A percentile compares a stretch with the other conserved stretches of the same genome.
Conservation (phyloP, 2,329 filamentous ascomycete species). For the Monosporascus sp. region DNA sequence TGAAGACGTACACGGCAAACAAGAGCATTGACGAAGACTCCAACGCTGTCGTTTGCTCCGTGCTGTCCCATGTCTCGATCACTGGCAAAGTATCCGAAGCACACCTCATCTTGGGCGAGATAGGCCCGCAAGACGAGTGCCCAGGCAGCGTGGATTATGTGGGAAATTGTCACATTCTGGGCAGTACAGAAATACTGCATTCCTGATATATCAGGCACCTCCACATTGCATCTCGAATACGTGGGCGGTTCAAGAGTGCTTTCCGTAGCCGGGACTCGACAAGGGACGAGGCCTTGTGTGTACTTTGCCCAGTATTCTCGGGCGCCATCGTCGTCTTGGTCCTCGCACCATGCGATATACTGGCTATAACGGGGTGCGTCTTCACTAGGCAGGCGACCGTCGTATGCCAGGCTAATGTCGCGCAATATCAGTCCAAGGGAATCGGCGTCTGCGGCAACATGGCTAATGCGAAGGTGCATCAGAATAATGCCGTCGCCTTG, state of each 20-base stretch:
- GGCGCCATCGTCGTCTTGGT: neutral
- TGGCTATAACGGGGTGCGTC: neutral
- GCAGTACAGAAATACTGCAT: neutral
- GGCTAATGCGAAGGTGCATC: neutral
- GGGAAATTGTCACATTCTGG: neutral
- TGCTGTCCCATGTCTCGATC: neutral
- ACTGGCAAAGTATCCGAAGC: neutral
- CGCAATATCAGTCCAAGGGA: neutral
- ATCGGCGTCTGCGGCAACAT: neutral
- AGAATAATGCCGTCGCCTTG: neutral
- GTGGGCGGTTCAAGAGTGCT: neutral
- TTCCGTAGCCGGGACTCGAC: neutral
- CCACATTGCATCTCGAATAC: neutral
- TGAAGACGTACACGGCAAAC: neutral
- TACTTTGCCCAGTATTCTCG: neutral
- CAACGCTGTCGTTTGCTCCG: neutral
- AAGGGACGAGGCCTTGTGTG: neutral
- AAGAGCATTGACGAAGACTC: neutral
- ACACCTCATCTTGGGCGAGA: neutral
- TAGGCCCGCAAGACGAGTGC: neutral
- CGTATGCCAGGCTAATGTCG: neutral
- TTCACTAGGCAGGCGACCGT: neutral
- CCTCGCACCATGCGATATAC: neutral
- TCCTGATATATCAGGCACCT: neutral
- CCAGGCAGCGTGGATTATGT: neutral